phyloP scores from a whole-genome alignment of 768 basidiomycete species.

The Aureoboletus auriporus region DNA sequence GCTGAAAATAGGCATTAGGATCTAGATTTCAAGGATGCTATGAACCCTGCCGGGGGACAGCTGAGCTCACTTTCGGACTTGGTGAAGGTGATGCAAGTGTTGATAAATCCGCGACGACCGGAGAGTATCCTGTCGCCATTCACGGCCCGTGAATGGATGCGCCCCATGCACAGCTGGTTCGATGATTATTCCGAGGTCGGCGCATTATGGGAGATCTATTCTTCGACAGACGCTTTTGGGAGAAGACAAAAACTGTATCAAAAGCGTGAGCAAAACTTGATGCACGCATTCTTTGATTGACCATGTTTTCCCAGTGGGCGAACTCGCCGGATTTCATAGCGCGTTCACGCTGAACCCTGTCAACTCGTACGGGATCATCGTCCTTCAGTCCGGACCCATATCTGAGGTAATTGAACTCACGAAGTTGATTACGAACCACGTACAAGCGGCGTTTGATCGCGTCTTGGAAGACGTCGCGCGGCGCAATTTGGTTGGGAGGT shows the following conservation, averaged over 20 bases:
- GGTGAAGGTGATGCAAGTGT: conserved; percentile 37
- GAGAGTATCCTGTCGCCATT: conserved; percentile 32
- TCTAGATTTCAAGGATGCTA: conserved; percentile 33
- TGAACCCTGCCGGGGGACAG: conserved; percentile 47
- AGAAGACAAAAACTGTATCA: conserved; percentile 33
- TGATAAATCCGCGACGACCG: conserved; percentile 39
- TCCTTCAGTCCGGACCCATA: conserved; percentile 37
- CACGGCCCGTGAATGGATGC: conserved; percentile 41
- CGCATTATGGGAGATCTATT: conserved; percentile 41
- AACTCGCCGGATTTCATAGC: conserved; percentile 37
- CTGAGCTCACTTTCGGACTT: conserved; percentile 48
- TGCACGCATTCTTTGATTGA: background rate
- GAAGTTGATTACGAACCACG: conserved; percentile 27
- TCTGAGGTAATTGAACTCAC: conserved; percentile 30
- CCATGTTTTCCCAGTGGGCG: conserved; percentile 30
- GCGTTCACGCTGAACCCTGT: conserved; percentile 38
- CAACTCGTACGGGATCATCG: conserved; percentile 39
- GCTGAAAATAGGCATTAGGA: conserved; percentile 29
- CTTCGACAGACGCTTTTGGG: conserved; percentile 27
- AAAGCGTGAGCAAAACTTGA: background rate
- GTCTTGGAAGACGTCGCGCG: conserved; percentile 26
- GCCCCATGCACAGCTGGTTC: conserved; percentile 37
- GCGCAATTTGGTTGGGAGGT: conserved; percentile 31
- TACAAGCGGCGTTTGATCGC: conserved; percentile 35
- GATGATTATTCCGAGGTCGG: conserved; percentile 37